A percentile compares a stretch with the other conserved stretches of the same genome.
These are phyloP conservation scores for Wickerhamomyces pijperi DNA, from an alignment of 805 yeast genomes.

Conservation along the genomic window DNA sequence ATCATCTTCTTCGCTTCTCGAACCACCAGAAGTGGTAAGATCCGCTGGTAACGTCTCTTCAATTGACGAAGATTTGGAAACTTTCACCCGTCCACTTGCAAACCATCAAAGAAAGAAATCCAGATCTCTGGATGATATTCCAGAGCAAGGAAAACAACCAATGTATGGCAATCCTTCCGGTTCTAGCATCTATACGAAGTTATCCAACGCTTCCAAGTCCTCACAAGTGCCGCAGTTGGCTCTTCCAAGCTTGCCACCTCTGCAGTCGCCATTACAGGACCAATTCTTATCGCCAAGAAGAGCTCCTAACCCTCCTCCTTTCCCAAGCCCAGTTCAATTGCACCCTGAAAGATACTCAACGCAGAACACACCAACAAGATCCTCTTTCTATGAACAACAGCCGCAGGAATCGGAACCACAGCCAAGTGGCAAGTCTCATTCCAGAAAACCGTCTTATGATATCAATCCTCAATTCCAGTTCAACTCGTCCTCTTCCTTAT, in stretches of 20 bases:
- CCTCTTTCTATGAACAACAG: conserved; percentile 16
- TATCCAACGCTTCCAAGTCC: conserved; percentile 8
- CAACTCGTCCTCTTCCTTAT: neutral
- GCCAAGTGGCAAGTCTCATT: too few relatives aligned
- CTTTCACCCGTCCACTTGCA: conserved; percentile 14
- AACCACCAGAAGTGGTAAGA: conserved; percentile 5
- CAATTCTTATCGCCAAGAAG: conserved; percentile 57
- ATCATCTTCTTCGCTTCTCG: conserved; percentile 2
- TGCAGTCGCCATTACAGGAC: conserved; percentile 10
- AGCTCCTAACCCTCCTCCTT: conserved; percentile 60
- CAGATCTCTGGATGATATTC: conserved; percentile 38
- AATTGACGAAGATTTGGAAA: conserved; percentile 9
- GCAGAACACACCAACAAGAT: conserved; percentile 14
- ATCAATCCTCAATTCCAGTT: conserved; percentile 8
- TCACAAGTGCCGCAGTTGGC: neutral
- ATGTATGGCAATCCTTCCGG: neutral
- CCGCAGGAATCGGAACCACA: too few relatives aligned
- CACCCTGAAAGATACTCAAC: conserved; percentile 5
- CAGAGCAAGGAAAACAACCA: conserved; percentile 9
- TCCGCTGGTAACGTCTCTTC: neutral
- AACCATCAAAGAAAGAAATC: conserved; percentile 38
- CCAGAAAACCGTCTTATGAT: conserved; percentile 21
- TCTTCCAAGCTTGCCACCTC: conserved; percentile 10
- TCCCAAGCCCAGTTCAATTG: conserved; percentile 30
- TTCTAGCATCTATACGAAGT: conserved; percentile 1